A percentile compares a stretch with the other conserved stretches of the same genome.
These are phyloP conservation scores for Fusarium hostae DNA, from an alignment of 2,329 filamentous ascomycete genomes.

Conservation along the genomic window DNA sequence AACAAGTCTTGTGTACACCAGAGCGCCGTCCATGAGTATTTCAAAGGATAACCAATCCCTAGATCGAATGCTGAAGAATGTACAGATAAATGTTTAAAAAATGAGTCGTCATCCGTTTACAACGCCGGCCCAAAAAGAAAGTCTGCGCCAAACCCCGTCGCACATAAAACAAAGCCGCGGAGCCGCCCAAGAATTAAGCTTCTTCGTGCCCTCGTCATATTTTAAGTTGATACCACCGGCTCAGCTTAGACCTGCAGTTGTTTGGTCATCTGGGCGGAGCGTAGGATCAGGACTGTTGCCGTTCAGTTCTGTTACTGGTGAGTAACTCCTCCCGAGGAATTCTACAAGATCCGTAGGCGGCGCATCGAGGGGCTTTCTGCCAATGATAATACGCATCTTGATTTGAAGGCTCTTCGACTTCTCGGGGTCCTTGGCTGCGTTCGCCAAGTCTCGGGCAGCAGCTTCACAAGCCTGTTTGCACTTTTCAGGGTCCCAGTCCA, in stretches of 20 bases:
- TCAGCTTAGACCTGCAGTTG: constrained; percentile 6
- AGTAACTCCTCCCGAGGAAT: constrained; percentile 27
- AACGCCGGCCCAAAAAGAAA: constrained; percentile 37
- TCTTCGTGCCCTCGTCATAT: constrained; percentile 14
- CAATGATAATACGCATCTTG: constrained; percentile 61
- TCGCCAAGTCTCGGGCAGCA: constrained; percentile 60
- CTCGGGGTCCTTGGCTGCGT: constrained; percentile 59
- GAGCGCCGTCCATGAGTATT: constrained; percentile 33
- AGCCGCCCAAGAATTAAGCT: not conserved
- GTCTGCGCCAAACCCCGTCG: constrained; percentile 36
- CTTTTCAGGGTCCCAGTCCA: constrained; percentile 62
- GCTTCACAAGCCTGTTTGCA: constrained; percentile 60
- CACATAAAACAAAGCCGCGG: constrained; percentile 14
- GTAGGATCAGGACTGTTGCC: constrained; percentile 42
- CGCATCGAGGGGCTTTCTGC: constrained; percentile 59
- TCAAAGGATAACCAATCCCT: constrained; percentile 25
- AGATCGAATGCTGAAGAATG: constrained; percentile 34
- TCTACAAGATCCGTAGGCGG: constrained; percentile 35
- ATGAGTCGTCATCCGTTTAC: constrained; percentile 31
- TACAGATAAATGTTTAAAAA: constrained; percentile 28
- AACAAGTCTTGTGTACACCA: constrained; percentile 27
- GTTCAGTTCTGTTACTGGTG: constrained; percentile 31
- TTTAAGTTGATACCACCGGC: not conserved
- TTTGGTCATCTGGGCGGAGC: constrained; percentile 35
- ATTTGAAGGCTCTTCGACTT: constrained; percentile 57